Evolutionary conservation across 495 filamentous ascomycete species (phyloP).

Genomic region (Xylaria cubensis): DNA sequence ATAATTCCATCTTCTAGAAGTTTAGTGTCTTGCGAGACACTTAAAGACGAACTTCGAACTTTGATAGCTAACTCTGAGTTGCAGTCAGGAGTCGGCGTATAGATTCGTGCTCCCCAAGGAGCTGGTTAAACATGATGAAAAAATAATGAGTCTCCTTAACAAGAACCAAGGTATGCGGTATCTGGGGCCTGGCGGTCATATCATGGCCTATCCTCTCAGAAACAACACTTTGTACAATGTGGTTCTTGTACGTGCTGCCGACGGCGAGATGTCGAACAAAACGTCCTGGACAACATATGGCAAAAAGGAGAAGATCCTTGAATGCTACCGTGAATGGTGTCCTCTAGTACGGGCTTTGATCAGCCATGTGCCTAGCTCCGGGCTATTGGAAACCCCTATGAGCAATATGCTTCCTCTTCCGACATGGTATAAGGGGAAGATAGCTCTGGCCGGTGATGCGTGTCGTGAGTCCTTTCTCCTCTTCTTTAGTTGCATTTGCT

Average conservation of each 20-base stretch:
- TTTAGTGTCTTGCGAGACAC: not conserved
- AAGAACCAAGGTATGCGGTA: conserved; percentile 52
- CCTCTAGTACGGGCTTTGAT: conserved; percentile 15
- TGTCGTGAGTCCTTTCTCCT: conserved; percentile 12
- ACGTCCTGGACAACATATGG: conserved; percentile 13
- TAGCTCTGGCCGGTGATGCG: conserved; percentile 23
- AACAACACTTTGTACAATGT: conserved; percentile 33
- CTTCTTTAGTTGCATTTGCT: too few relatives aligned
- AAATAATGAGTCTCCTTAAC: conserved; percentile 44
- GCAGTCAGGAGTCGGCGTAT: conserved; percentile 52
- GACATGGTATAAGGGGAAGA: conserved; percentile 11
- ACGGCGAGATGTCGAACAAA: not conserved
- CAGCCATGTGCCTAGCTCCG: not conserved
- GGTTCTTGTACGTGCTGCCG: conserved; percentile 25
- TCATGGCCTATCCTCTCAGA: conserved; percentile 42
- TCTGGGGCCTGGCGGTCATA: conserved; percentile 53
- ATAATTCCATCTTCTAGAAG: not conserved
- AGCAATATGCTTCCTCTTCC: conserved; percentile 15
- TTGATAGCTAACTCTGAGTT: not conserved
- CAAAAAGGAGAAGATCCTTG: conserved; percentile 18
- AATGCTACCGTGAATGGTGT: conserved; percentile 20
- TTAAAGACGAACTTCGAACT: not conserved
- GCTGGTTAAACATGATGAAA: conserved; percentile 47
- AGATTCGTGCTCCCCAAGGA: conserved; percentile 50
- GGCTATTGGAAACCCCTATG: conserved; percentile 23